Evolutionary conservation across 2,329 filamentous ascomycete species (phyloP).

Genomic region (Ophiocordyceps camponoti-rufipedis): DNA sequence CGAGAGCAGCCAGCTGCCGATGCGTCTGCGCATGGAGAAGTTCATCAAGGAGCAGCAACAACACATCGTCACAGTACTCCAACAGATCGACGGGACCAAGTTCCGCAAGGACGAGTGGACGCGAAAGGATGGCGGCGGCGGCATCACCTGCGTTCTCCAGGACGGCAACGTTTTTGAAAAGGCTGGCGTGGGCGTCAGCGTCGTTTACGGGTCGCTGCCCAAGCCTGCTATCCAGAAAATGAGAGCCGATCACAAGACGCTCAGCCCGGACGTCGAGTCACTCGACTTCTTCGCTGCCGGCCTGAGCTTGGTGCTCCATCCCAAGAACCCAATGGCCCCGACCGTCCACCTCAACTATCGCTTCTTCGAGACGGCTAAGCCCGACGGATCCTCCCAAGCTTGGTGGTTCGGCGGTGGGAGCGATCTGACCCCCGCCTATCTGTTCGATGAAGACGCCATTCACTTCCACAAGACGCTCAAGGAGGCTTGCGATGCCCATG

Average conservation of each 20-base stretch:
- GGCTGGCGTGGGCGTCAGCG: constrained; percentile 83
- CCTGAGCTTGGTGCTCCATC: constrained; percentile 82
- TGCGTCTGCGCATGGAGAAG: constrained; percentile 95
- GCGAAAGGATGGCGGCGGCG: constrained; percentile 75
- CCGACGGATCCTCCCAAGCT: constrained; percentile 61
- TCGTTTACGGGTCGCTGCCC: constrained; percentile 84
- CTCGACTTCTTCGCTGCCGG: constrained; percentile 93
- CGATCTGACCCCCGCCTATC: constrained; percentile 80
- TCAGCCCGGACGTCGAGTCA: constrained; percentile 60
- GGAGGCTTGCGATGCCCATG: constrained; percentile 80
- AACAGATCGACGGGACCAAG: constrained; percentile 63
- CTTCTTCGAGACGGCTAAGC: constrained; percentile 90
- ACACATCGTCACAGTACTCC: constrained; percentile 67
- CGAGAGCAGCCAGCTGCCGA: constrained; percentile 63
- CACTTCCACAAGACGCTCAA: constrained; percentile 95
- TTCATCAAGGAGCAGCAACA: constrained; percentile 89
- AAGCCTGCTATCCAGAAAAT: constrained; percentile 80
- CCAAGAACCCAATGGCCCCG: constrained; percentile 87
- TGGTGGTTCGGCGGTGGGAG: constrained; percentile 99
- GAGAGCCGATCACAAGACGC: constrained; percentile 84
- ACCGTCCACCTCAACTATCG: constrained; percentile 97
- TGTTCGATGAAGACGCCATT: constrained; percentile 92
- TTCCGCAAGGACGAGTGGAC: constrained; percentile 80
- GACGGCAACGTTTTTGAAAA: constrained; percentile 97
- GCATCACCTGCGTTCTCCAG: constrained; percentile 86